phyloP scores from a whole-genome alignment of 2,329 filamentous ascomycete species.

The Cladophialophora chaetospira region DNA sequence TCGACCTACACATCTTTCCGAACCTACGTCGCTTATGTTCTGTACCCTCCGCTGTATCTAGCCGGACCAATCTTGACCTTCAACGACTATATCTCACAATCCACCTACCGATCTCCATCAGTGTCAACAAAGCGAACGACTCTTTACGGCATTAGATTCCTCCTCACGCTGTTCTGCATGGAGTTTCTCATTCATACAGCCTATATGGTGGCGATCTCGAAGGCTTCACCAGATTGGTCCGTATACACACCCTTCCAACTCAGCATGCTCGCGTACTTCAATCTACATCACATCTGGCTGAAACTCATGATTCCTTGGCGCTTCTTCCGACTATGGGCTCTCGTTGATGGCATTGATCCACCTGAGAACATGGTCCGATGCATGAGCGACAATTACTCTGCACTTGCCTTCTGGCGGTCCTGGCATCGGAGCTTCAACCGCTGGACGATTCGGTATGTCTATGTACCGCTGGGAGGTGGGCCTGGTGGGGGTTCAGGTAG shows the following conservation, averaged over 20 bases:
- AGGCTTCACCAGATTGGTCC: conserved; percentile 75
- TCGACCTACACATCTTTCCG: conserved; percentile 72
- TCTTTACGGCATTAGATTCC: conserved; percentile 81
- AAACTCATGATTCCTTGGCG: conserved; percentile 96
- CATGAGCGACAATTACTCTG: conserved; percentile 91
- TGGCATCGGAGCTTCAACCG: conserved; percentile 97
- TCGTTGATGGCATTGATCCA: conserved; percentile 87
- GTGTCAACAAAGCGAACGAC: conserved; percentile 71
- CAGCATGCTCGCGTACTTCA: conserved; percentile 89
- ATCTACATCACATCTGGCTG: conserved; percentile 95
- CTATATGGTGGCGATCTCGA: conserved; percentile 90
- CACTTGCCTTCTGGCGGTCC: conserved; percentile 87
- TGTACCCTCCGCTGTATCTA: conserved; percentile 92
- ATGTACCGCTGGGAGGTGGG: conserved; percentile 75
- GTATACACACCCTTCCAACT: conserved; percentile 85
- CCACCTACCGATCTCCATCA: conserved; percentile 70
- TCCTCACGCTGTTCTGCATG: conserved; percentile 80
- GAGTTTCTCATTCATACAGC: conserved; percentile 88
- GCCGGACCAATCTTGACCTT: conserved; percentile 93
- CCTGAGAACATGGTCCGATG: conserved; percentile 99
- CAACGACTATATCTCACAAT: conserved; percentile 94
- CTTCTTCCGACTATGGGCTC: conserved; percentile 96
- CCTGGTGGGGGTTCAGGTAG: conserved; percentile 42
- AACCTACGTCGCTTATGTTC: conserved; percentile 84
- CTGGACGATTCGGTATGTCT: conserved; percentile 92